Evolutionary conservation across 1,139 yeast genomes (phyloP).

Genomic region (Yamadazyma triangularis): DNA sequence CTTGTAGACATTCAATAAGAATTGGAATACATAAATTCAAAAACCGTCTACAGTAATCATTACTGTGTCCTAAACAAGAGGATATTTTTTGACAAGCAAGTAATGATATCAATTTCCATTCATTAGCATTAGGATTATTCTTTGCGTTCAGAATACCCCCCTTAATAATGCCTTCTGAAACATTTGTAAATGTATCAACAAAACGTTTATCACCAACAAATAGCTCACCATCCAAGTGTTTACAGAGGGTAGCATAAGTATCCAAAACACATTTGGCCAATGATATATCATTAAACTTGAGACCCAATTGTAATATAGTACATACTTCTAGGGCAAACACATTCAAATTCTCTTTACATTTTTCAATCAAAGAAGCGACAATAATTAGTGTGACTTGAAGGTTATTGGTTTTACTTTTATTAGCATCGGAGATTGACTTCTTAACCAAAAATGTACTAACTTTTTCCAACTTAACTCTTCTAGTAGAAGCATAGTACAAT

Average conservation of each 20-base stretch:
- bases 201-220: slow-evolving; percentile 70
- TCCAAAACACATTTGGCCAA: slow-evolving; percentile 48
- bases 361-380: slow-evolving; percentile 60
- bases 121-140: slow-evolving; percentile 30
- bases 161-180: slow-evolving; percentile 35
- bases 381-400: slow-evolving; percentile 77
- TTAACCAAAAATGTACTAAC: slow-evolving; percentile 68
- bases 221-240: slow-evolving; percentile 59
- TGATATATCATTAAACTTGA: slow-evolving; percentile 50
- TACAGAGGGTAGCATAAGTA: slow-evolving; percentile 59
- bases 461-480: slow-evolving; percentile 83
- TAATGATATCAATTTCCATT: slow-evolving; percentile 48
- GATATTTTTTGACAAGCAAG: slow-evolving; percentile 42
- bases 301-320: slow-evolving; percentile 41
- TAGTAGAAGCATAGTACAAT: slow-evolving; percentile 85
- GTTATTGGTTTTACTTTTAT: slow-evolving; percentile 67
- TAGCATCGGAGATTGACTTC: slow-evolving; percentile 60
- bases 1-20: slow-evolving; percentile 28
- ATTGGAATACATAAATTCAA: slow-evolving; percentile 39
- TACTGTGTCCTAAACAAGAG: slow-evolving; percentile 37
- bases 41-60: slow-evolving; percentile 33
- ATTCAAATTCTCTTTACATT: slow-evolving; percentile 79
- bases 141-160: slow-evolving; percentile 15
- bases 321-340: slow-evolving; percentile 68
- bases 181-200: slow-evolving; percentile 43